Conservation (phyloP, 208 protist species). For the Wallacemonas collosoma region DNA sequence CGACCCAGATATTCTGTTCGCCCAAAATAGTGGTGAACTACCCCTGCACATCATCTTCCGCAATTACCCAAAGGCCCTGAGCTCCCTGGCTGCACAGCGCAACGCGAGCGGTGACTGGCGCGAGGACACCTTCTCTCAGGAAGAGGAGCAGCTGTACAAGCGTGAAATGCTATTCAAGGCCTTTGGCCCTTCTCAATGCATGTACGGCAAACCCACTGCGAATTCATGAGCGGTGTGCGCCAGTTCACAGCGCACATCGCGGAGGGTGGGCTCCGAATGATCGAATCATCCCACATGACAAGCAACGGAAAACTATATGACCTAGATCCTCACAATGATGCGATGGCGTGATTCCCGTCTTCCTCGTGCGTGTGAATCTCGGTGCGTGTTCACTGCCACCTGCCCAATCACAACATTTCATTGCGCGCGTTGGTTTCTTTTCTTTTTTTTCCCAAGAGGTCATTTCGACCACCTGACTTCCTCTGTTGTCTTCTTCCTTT, state of each 20-base stretch:
- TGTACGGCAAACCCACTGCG: constrained; percentile 26
- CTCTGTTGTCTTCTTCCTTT: too few relatives aligned
- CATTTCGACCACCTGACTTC: too few relatives aligned
- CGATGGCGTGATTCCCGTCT: too few relatives aligned
- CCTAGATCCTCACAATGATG: too few relatives aligned
- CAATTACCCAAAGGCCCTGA: constrained; percentile 69
- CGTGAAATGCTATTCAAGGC: constrained; percentile 62
- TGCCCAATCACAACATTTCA: background rate
- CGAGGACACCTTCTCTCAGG: constrained; percentile 73
- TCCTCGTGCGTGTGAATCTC: too few relatives aligned
- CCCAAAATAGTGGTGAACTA: constrained; percentile 74
- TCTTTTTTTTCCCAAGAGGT: background rate
- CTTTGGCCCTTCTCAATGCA: constrained; percentile 75
- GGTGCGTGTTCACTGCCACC: background rate
- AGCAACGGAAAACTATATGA: too few relatives aligned
- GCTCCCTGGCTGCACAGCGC: constrained; percentile 58
- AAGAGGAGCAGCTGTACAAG: constrained; percentile 87
- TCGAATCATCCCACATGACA: too few relatives aligned
- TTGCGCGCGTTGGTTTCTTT: constrained; percentile 1
- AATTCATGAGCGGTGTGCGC: too few relatives aligned
- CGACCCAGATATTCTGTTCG: constrained; percentile 86
- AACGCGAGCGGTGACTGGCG: constrained; percentile 86
- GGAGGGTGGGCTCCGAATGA: too few relatives aligned
- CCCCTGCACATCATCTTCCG: constrained; percentile 79
- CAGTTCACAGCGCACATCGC: too few relatives aligned